These are phyloP conservation scores for Sarcodon sp. DNA, from an alignment of 768 basidiomycete species.

Conservation along the genomic window DNA sequence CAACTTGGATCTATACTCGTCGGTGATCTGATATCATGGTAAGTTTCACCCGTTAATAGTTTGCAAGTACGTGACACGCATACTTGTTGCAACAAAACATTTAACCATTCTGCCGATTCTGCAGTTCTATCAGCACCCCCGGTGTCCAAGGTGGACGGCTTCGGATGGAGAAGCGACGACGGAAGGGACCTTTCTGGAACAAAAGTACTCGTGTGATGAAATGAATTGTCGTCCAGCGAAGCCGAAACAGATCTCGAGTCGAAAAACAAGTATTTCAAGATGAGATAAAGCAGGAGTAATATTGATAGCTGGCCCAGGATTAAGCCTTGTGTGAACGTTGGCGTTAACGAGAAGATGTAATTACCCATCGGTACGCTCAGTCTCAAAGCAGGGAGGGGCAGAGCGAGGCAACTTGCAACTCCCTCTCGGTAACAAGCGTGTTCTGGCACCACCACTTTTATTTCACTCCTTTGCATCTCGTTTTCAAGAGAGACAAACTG, in stretches of 20 bases:
- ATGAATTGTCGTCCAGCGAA: slow-evolving; percentile 16
- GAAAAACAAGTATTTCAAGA: slow-evolving; percentile 94
- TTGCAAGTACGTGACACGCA: slow-evolving; percentile 8
- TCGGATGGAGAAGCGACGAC: not conserved
- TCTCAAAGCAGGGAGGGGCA: too few relatives aligned
- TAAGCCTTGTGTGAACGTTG: slow-evolving; percentile 92
- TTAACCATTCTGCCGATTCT: slow-evolving; percentile 91
- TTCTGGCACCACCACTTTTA: too few relatives aligned
- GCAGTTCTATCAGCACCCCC: slow-evolving; percentile 17
- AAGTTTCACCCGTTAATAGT: not conserved
- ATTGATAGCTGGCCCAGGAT: slow-evolving; percentile 88
- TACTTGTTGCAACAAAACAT: slow-evolving; percentile 74
- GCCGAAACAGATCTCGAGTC: slow-evolving; percentile 49
- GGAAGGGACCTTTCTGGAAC: slow-evolving; percentile 1
- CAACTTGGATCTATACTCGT: slow-evolving; percentile 68
- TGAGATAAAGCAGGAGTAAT: slow-evolving; percentile 55
- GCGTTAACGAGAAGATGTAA: slow-evolving; percentile 63
- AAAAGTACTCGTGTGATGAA: not conserved
- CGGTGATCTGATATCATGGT: slow-evolving; percentile 34
- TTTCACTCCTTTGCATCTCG: too few relatives aligned
- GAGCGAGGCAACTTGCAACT: too few relatives aligned
- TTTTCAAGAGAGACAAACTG: too few relatives aligned
- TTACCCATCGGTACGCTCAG: slow-evolving; percentile 18
- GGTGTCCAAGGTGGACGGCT: not conserved
- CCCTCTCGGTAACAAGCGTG: too few relatives aligned